Base-by-base conservation (phyloP, 768 basidiomycete genomes). In the Pleurotus citrinopileatus region DNA sequence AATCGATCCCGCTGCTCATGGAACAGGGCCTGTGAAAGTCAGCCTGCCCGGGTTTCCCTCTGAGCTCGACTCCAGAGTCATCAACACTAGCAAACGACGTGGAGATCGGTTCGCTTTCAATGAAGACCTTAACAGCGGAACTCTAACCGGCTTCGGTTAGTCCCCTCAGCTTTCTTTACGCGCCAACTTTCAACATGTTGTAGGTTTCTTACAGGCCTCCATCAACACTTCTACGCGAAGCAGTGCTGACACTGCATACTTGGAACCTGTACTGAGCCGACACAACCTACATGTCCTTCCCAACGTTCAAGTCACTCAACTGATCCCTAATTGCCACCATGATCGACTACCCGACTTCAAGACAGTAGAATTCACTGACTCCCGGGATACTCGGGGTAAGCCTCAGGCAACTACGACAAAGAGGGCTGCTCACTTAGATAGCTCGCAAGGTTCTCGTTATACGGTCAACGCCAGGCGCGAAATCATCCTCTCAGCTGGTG, bases 71-170 rank as follows among this genome's bases (percentile, higher is more conserved):
- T 22, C 32, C 15, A 43, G 55, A 8, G 60, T 69, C 25, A 55
- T 69, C 23, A 22, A 55, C 5, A 62, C 69, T 2, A 63, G 68
- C 0, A 2, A 54, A 4, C 55, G 66, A 45, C 61, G 75, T 5
- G 54, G 62, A 0, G 60, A 65, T 7, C 68, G 72, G 40, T 79
- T 73, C 54, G 65, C 71, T 2, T 77, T 65, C 56, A 75, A 74
- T 55, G 28, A 62, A 12, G 79, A 80, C 58, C 65, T 66, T 53
- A 77, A 78, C 56, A 68, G 70, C 22, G 78, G 79, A 12, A 63
- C 59, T 8, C 68, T 70, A 0, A 52, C 77, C 5, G 79, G 79
- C 3, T 46, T 77, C 34, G 70, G 77, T 76, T 55, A 1, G 13
- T 44, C 67, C 61, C 32, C 53, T 40, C 57, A 61, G 48, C 57